A percentile compares a stretch with the other conserved stretches of the same genome.
Evolutionary conservation across 176 grass and related monocot genomes (phyloP).

Genomic region (Aegilops tauschii): DNA sequence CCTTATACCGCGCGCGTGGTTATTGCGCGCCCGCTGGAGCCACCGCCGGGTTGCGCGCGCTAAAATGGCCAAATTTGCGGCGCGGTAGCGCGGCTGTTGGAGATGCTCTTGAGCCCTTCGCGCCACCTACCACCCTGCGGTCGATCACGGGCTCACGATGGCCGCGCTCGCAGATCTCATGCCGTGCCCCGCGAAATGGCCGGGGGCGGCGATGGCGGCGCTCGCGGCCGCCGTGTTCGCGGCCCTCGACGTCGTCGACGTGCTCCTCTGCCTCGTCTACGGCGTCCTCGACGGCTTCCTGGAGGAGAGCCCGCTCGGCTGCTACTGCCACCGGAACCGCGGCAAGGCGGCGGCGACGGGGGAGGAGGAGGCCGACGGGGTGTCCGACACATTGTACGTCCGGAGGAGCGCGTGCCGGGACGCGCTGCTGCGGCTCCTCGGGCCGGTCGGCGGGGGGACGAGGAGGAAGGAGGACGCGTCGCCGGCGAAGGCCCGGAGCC

Average conservation of each 20-base stretch:
- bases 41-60: too few species aligned
- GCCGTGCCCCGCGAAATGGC: neutral
- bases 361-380: neutral
- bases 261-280: conserved; percentile 62
- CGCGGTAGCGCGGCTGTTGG: too few species aligned
- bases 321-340: conserved; percentile 52
- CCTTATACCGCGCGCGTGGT: too few species aligned
- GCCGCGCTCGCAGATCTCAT: neutral
- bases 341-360: neutral
- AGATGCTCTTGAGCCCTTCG: neutral
- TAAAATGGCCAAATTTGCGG: too few species aligned
- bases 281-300: conserved; percentile 51
- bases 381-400: conserved; percentile 61
- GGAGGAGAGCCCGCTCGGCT: conserved; percentile 46
- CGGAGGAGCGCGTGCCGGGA: conserved; percentile 54
- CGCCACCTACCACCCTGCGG: neutral
- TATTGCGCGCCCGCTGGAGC: too few species aligned
- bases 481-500: conserved; percentile 7
- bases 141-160: neutral
- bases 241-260: conserved; percentile 60
- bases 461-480: neutral
- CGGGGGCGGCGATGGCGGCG: neutral
- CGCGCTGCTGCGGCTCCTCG: conserved; percentile 15
- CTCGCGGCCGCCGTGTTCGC: conserved; percentile 53
- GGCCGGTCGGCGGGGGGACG: neutral